Evolutionary conservation across 257 asterid species (phyloP).

Genomic region (Apocynum venetum): DNA sequence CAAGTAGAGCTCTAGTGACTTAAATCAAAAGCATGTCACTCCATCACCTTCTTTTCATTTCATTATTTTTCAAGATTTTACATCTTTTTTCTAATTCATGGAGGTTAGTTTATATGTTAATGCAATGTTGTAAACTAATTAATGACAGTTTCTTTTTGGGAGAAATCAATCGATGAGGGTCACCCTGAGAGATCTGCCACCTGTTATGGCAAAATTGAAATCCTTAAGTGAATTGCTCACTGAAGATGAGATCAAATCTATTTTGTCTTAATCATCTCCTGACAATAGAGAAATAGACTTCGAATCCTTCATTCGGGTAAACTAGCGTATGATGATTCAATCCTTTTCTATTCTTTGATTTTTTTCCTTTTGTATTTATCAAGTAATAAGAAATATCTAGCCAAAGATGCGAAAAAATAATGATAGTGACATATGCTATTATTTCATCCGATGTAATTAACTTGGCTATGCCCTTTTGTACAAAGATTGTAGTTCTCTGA

Average conservation of each 20-base stretch:
- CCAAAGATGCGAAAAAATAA: neutral
- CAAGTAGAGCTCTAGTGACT: conserved; percentile 81
- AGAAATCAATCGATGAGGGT: conserved; percentile 58
- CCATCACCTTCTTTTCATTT: neutral
- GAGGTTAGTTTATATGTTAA: neutral
- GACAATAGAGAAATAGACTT: conserved; percentile 62
- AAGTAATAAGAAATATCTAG: neutral
- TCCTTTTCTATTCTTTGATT: neutral
- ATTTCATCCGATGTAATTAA: neutral
- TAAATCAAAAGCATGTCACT: conserved; percentile 48
- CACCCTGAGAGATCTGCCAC: conserved; percentile 60
- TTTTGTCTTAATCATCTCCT: conserved; percentile 50
- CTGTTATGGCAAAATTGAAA: conserved; percentile 59
- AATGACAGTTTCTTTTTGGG: conserved; percentile 49
- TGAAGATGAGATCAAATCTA: conserved; percentile 51
- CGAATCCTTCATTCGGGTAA: conserved; percentile 74
- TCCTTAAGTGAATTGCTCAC: conserved; percentile 37
- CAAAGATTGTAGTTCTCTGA: neutral
- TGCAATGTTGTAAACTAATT: neutral
- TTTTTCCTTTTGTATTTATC: neutral
- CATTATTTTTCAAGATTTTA: neutral
- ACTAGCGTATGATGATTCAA: conserved; percentile 3
- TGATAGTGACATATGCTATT: neutral
- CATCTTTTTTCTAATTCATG: neutral
- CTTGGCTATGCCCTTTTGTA: neutral